Percentiles rank a stretch among this genome's conserved stretches.
Evolutionary conservation across 495 filamentous ascomycete species (phyloP).

Genomic region (Podospora conica): DNA sequence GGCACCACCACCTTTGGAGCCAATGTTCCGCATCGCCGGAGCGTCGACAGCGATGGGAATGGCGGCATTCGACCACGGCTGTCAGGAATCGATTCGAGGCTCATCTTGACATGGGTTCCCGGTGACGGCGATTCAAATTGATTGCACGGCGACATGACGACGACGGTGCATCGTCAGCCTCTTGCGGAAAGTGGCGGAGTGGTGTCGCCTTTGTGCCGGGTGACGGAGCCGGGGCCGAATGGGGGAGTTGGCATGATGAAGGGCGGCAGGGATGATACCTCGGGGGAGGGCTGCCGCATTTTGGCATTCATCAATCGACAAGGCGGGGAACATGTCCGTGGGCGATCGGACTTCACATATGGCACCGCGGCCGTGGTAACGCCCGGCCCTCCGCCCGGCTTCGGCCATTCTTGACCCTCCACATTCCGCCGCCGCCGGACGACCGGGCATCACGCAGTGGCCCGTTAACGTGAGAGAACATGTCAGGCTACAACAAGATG

Average conservation of each 20-base stretch:
- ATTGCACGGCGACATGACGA: background rate
- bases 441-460: too few species aligned
- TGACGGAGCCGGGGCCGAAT: background rate
- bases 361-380: background rate
- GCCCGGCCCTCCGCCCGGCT: background rate
- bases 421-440: background rate
- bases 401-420: background rate
- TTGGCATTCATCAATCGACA: background rate
- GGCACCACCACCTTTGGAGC: too few species aligned
- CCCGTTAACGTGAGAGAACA: background rate
- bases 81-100: background rate
- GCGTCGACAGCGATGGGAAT: background rate
- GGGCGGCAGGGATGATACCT: background rate
- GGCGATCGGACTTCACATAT: background rate
- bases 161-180: background rate
- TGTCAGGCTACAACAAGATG: too few species aligned
- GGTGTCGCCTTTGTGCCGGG: background rate
- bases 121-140: background rate
- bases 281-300: background rate
- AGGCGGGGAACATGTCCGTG: background rate
- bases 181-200: background rate
- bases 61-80: background rate
- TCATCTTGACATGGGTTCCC: too few species aligned
- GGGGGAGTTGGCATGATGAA: background rate
- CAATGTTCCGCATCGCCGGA: background rate